Conservation (phyloP, 2,329 filamentous ascomycete species). For the Diaporthe ampelina region DNA sequence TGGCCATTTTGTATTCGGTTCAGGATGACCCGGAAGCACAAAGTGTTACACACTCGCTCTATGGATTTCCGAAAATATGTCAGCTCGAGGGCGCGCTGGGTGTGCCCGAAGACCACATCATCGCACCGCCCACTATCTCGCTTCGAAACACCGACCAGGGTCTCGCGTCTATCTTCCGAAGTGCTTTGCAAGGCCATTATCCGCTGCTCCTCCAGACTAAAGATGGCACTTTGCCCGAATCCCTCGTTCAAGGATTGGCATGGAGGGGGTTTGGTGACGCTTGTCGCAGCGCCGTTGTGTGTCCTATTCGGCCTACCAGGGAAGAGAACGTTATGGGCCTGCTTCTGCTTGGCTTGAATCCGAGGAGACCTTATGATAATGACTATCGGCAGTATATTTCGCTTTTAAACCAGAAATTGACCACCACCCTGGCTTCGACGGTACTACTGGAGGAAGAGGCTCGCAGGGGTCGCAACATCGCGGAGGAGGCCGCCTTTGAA, state of each 20-base stretch:
- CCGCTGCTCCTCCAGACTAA: slow-evolving; percentile 58
- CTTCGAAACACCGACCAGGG: slow-evolving; percentile 55
- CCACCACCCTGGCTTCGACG: slow-evolving; percentile 78
- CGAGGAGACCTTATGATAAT: slow-evolving; percentile 78
- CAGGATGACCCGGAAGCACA: slow-evolving; percentile 53
- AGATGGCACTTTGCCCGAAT: slow-evolving; percentile 68
- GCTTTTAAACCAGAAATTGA: slow-evolving; percentile 68
- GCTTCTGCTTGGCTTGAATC: slow-evolving; percentile 78
- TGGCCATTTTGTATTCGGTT: slow-evolving; percentile 67
- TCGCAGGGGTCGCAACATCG: slow-evolving; percentile 67
- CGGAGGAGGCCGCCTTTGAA: slow-evolving; percentile 76
- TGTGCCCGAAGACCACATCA: slow-evolving; percentile 58
- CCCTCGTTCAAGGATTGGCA: slow-evolving; percentile 70
- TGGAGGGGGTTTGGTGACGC: slow-evolving; percentile 76
- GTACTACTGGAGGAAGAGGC: slow-evolving; percentile 81
- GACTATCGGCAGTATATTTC: slow-evolving; percentile 79
- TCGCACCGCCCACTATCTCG: slow-evolving; percentile 55
- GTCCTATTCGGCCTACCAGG: slow-evolving; percentile 77
- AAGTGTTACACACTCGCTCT: slow-evolving; percentile 45
- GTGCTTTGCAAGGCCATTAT: slow-evolving; percentile 54
- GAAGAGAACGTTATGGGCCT: slow-evolving; percentile 77
- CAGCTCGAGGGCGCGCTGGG: slow-evolving; percentile 61
- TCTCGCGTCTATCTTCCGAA: slow-evolving; percentile 56
- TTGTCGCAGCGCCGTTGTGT: slow-evolving; percentile 75
- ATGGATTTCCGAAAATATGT: slow-evolving; percentile 54